phyloP scores from a whole-genome alignment of 306 rosid genomes.

The Cyclanthera cordifolia region DNA sequence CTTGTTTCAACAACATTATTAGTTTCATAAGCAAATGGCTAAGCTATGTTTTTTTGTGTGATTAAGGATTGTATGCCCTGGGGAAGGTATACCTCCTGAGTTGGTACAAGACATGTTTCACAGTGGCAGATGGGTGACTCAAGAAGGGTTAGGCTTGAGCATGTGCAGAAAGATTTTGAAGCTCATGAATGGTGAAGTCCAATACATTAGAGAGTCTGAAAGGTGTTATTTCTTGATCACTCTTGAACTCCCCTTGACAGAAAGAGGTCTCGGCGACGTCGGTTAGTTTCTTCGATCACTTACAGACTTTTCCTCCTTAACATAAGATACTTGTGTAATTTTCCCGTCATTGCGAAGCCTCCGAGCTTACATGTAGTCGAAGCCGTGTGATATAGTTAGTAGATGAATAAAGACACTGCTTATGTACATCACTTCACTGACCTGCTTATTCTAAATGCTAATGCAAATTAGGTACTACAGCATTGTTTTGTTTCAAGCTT shows the following conservation, averaged over 20 bases:
- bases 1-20: neutral
- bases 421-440: conserved; percentile 4
- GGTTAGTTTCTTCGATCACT: conserved; percentile 24
- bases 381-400: conserved; percentile 8
- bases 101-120: conserved; percentile 93
- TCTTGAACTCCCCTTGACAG: conserved; percentile 74
- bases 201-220: conserved; percentile 87
- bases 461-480: neutral
- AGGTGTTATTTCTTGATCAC: conserved; percentile 63
- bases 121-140: conserved; percentile 62
- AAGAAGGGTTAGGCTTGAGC: conserved; percentile 86
- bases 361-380: neutral
- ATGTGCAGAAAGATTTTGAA: conserved; percentile 85
- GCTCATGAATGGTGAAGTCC: conserved; percentile 88
- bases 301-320: neutral
- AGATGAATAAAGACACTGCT: conserved; percentile 4
- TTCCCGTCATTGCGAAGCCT: conserved; percentile 11
- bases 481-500: neutral
- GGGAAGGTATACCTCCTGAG: conserved; percentile 89
- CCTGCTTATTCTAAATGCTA: conserved; percentile 8
- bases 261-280: conserved; percentile 22
- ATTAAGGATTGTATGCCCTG: conserved; percentile 87
- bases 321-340: conserved; percentile 9
- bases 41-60: conserved; percentile 1
- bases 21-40: neutral